phyloP scores from a whole-genome alignment of 805 yeast genomes.

The Wilhelminamyces savonicus region DNA sequence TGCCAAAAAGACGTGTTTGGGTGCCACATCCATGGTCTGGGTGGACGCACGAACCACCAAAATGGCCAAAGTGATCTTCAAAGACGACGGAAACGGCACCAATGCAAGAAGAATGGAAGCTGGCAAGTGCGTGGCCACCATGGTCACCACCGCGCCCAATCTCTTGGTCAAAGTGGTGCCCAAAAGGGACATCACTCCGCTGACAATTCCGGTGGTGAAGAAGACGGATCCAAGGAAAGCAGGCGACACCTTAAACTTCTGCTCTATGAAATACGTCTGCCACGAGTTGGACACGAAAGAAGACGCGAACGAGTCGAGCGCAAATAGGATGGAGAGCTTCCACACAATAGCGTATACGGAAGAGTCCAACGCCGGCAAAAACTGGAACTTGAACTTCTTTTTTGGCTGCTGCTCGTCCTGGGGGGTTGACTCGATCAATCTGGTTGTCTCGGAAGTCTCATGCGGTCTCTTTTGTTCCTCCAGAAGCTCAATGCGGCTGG shows the following conservation, averaged over 20 bases:
- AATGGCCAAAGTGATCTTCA: constrained; percentile 23
- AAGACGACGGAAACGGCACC: constrained; percentile 32
- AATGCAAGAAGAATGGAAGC: constrained; percentile 33
- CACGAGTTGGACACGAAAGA: constrained; percentile 40
- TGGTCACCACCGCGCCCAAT: constrained; percentile 38
- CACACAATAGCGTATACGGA: constrained; percentile 14
- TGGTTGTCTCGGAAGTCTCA: not conserved
- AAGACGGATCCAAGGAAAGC: constrained; percentile 34
- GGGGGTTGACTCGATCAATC: not conserved
- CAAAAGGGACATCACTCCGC: constrained; percentile 34
- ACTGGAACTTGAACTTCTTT: constrained; percentile 3
- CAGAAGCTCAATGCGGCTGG: constrained; percentile 12
- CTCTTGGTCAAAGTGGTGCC: constrained; percentile 39
- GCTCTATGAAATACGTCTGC: constrained; percentile 39
- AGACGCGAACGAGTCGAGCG: constrained; percentile 38
- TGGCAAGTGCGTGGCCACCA: constrained; percentile 40
- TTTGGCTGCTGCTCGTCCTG: constrained; percentile 1
- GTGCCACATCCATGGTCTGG: constrained; percentile 43
- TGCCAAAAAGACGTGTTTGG: constrained; percentile 42
- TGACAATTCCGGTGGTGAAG: constrained; percentile 29
- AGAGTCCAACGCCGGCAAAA: constrained; percentile 12
- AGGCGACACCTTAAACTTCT: constrained; percentile 27
- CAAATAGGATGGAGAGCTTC: constrained; percentile 31
- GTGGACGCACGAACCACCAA: constrained; percentile 31
- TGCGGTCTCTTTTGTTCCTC: not conserved